phyloP scores from a whole-genome alignment of 257 asterid genomes.

The Cynanchum wilfordii region DNA sequence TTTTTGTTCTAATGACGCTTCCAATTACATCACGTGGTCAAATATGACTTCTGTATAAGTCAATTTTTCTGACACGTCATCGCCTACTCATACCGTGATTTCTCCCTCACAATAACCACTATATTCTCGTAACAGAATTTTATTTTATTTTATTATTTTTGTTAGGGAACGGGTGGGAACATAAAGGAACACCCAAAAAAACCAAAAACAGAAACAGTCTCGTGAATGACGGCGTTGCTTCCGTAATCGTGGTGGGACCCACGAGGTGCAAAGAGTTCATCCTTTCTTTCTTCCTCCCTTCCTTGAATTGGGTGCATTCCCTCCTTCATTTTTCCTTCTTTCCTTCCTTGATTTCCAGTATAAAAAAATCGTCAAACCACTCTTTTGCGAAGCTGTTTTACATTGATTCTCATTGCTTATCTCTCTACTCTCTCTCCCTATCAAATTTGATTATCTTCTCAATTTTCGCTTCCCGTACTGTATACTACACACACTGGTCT shows the following conservation, averaged over 20 bases:
- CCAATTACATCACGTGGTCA: neutral
- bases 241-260: conserved; percentile 4
- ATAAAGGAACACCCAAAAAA: too few relatives aligned
- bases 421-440: neutral
- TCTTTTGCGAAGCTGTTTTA: neutral
- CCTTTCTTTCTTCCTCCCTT: neutral
- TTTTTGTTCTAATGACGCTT: neutral
- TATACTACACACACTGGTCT: too few relatives aligned
- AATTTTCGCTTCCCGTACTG: too few relatives aligned
- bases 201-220: too few relatives aligned
- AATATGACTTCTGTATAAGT: neutral
- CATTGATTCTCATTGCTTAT: neutral
- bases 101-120: too few relatives aligned
- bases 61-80: neutral
- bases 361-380: too few relatives aligned
- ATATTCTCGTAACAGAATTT: too few relatives aligned
- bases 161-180: too few relatives aligned
- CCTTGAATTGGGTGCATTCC: neutral
- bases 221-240: conserved; percentile 14
- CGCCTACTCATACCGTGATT: neutral
- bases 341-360: neutral
- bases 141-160: too few relatives aligned
- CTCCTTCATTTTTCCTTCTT: neutral
- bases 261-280: too few relatives aligned
- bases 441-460: too few relatives aligned